These are phyloP conservation scores for Colletotrichum sp. DNA, from an alignment of 2,329 filamentous ascomycete species.

Conservation along the genomic window DNA sequence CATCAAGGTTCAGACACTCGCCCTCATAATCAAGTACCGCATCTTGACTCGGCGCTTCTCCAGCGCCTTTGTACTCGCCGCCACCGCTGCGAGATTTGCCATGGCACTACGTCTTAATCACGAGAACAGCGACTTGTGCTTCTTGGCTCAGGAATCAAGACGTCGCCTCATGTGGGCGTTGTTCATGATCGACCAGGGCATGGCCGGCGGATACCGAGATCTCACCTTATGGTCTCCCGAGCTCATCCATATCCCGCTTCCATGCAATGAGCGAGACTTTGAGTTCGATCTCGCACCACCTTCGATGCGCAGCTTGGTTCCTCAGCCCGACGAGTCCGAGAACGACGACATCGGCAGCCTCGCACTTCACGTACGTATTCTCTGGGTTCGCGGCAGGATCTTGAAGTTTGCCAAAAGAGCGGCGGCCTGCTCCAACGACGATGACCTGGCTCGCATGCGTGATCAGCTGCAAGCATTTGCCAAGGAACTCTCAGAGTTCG, in stretches of 20 bases:
- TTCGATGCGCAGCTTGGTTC: conserved; percentile 53
- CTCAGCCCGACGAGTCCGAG: conserved; percentile 47
- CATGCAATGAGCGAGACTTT: conserved; percentile 46
- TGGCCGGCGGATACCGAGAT: conserved; percentile 51
- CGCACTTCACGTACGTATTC: conserved; percentile 61
- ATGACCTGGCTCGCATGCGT: conserved; percentile 39
- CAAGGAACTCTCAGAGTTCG: conserved; percentile 57
- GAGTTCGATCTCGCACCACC: conserved; percentile 63
- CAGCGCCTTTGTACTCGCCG: conserved; percentile 52
- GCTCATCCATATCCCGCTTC: conserved; percentile 49
- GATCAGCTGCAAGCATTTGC: conserved; percentile 49
- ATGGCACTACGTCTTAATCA: conserved; percentile 55
- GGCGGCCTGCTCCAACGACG: conserved; percentile 42
- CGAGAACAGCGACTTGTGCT: conserved; percentile 49
- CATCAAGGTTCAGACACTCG: conserved; percentile 51
- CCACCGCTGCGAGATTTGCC: conserved; percentile 50
- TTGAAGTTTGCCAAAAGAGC: conserved; percentile 57
- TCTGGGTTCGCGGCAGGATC: conserved; percentile 60
- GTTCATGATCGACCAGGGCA: conserved; percentile 51
- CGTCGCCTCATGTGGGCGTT: conserved; percentile 55
- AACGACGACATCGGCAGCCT: conserved; percentile 61
- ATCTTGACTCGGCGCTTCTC: conserved; percentile 50
- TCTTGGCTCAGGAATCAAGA: conserved; percentile 48
- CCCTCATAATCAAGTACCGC: conserved; percentile 52
- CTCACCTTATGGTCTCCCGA: conserved; percentile 51